Base-by-base conservation (phyloP, 192 early-diverging fungal species). In the Coemansia sp. region DNA sequence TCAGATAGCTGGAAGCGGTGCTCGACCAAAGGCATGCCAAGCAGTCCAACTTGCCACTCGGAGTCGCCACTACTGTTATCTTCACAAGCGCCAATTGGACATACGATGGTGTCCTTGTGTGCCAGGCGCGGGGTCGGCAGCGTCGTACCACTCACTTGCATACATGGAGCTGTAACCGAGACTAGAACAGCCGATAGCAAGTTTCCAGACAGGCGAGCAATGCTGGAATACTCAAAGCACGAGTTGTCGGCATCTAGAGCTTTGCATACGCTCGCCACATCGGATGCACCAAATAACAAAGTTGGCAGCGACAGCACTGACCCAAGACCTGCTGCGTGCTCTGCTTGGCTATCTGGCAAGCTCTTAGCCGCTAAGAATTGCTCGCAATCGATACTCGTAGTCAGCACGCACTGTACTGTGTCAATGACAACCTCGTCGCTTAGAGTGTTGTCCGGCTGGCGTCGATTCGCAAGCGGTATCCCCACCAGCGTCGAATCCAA, bases 401-500 rank as follows among this genome's bases (percentile, higher is more conserved):
- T 59, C 33, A 59, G 33, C n/a, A 59, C 57, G n/a, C 57, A 59
- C 35, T 35, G 33, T 7, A 59, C 35, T 3, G 35, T 37, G 33
- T 59, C 57, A 1, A 59, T 17, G 32, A 37, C 35, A 19, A 35
- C 57, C n/a, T 59, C 57, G 7, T 59, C 57, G n/a, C 32, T 16
- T 19, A 59, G 33, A 13, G 14, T 37, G 6, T 37, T 32, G 57
- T 19, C 57, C 57, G 5, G 33, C 16, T 37, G 57, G 6, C 33
- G 35, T 37, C 14, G 32, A 37, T 14, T 35, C 5, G 35, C 32
- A 37, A 59, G 57, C 17, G 57, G 57, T 37, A 59, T 37, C 33
- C 26, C 57, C 30, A 59, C 33, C 32, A 59, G 57, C 33, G 57
- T 59, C 17, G 57, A 37, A 33, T 37, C 57, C 30, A 59, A 33